Conservation (phyloP, 768 basidiomycete species). For the Chlorophyllum brunneum region DNA sequence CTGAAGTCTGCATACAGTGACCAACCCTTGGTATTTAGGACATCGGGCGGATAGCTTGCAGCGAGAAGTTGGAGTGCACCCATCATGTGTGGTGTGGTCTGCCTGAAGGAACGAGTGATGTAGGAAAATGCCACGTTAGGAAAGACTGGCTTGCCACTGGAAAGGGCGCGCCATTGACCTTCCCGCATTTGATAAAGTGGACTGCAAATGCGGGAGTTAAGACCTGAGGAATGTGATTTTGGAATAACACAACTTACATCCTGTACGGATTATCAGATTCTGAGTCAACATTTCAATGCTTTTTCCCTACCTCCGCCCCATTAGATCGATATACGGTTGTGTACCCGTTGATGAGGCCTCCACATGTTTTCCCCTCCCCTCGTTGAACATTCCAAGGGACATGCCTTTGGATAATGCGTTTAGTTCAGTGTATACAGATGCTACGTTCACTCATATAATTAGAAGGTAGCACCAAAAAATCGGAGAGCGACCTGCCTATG, state of each 20-base stretch:
- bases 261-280: constrained; percentile 8
- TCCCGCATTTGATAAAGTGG: constrained; percentile 72
- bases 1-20: constrained; percentile 84
- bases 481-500: constrained; percentile 52
- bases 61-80: constrained; percentile 75
- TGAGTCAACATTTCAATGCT: neutral
- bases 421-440: constrained; percentile 91
- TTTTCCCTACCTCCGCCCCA: constrained; percentile 49
- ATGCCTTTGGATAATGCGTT: constrained; percentile 85
- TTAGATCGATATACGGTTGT: constrained; percentile 84
- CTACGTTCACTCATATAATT: constrained; percentile 32
- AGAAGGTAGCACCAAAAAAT: neutral
- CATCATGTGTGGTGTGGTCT: constrained; percentile 72
- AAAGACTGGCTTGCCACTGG: constrained; percentile 60
- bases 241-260: constrained; percentile 17
- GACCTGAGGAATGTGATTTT: neutral
- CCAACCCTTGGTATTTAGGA: constrained; percentile 68
- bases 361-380: constrained; percentile 46
- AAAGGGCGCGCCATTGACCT: constrained; percentile 81
- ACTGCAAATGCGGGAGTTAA: constrained; percentile 33
- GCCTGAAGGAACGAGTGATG: constrained; percentile 73
- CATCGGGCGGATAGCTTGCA: constrained; percentile 49
- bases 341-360: constrained; percentile 54
- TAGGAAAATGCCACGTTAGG: constrained; percentile 82
- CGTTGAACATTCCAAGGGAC: constrained; percentile 72